Evolutionary conservation across 2,329 filamentous ascomycete genomes (phyloP).

Genomic region (Colletotrichum higginsianum): DNA sequence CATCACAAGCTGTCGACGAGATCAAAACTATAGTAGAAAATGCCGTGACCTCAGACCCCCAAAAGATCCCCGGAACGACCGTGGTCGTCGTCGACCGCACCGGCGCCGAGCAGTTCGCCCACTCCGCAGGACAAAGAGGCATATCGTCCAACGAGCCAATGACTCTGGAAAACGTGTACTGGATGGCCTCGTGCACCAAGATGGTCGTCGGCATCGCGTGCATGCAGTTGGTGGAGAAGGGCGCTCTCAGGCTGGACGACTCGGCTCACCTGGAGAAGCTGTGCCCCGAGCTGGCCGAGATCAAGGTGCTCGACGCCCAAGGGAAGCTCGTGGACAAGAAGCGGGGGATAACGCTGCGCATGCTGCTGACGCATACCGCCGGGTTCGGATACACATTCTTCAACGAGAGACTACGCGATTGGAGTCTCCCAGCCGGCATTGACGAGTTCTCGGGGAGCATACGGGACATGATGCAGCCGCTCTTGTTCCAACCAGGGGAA

Average conservation of each 20-base stretch:
- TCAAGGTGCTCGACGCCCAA: conserved; percentile 61
- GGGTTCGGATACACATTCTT: conserved; percentile 73
- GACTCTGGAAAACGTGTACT: conserved; percentile 73
- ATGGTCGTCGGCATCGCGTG: conserved; percentile 66
- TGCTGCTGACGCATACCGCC: conserved; percentile 69
- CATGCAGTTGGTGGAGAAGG: conserved; percentile 72
- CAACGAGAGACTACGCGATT: conserved; percentile 63
- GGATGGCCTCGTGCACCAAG: conserved; percentile 72
- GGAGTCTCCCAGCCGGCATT: conserved; percentile 62
- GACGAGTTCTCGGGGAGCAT: conserved; percentile 72
- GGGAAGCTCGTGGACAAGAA: conserved; percentile 60
- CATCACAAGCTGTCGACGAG: conserved; percentile 24
- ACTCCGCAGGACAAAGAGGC: conserved; percentile 65
- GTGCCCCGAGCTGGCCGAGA: conserved; percentile 64
- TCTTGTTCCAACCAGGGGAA: conserved; percentile 75
- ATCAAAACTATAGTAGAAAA: conserved; percentile 51
- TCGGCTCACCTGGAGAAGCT: conserved; percentile 60
- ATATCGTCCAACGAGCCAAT: conserved; percentile 63
- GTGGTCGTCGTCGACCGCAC: conserved; percentile 63
- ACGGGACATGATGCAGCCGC: conserved; percentile 65
- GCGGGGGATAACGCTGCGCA: conserved; percentile 68
- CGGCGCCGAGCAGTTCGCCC: conserved; percentile 63
- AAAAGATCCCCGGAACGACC: conserved; percentile 60
- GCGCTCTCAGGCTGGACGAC: conserved; percentile 64
- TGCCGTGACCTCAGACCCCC: conserved; percentile 54